Evolutionary conservation across 164 flowering plant species (phyloP), one percentile per base, ranked within the genome.

Genomic region (Akebia trifoliata): DNA sequence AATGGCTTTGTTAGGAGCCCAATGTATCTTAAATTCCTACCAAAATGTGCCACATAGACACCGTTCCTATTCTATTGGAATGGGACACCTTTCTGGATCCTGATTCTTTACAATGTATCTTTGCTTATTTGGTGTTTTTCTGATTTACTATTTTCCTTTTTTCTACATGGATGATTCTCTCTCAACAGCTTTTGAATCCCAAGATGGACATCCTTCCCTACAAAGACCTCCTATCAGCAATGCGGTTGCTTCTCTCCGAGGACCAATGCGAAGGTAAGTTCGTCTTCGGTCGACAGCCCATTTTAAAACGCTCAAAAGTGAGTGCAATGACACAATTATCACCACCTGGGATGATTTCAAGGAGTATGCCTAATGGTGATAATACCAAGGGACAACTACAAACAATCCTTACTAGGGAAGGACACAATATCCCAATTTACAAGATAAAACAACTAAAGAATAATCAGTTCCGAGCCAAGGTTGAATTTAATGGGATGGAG

Each of bases 361-460:
- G 71, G 40, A 70, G 63, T 9, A 76, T 76, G 26, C 72, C 81
- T 29, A 95, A 86, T 10, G 95, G 85, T 60, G 89, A 83, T 60
- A 83, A 92, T 72, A 62, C 90, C 8, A 92, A 92, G 70, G 76
- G 78, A 54, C 86, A 89, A 73, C 79, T 92, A 34, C 96, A 92
- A 59, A 92, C 89, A 30, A 42, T 86, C 62, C 73, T 92, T 22
- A 67, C 82, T 4, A 76, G 96, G 60, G 87, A 90, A 26, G 96
- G 98, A 32, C 74, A 83, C 60, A 65, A 68, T 4, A 56, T 79
- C 25, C 96, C 96, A 1, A 65, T 11, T 14, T 91, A 91, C 72
- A 77, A 47, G 61, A 72, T 85, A 8, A 77, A 69, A 72, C 85
- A 81, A 63, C 62, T 83, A 28, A 72, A 72, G 56, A 91, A 81